Evolutionary conservation across 768 basidiomycete species (phyloP).

Genomic region (Lanmaoa rubissima): DNA sequence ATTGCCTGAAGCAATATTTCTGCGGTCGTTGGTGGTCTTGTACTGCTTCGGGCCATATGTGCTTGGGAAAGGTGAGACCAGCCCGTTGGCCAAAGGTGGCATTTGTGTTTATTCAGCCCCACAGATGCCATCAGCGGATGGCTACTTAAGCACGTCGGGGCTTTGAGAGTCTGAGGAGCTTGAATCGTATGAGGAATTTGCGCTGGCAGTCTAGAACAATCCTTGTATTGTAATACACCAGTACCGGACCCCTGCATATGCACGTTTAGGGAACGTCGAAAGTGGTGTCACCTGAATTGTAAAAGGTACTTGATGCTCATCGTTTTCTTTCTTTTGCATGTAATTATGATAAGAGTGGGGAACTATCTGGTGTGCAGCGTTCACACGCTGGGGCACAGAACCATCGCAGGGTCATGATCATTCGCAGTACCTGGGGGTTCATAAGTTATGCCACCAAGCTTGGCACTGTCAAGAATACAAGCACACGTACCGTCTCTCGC

Average conservation of each 20-base stretch:
- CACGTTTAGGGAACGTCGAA: not conserved
- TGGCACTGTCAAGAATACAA: not conserved
- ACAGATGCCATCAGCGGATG: slow-evolving; percentile 14
- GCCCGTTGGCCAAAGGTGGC: not conserved
- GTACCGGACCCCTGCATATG: not conserved
- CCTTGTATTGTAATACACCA: not conserved
- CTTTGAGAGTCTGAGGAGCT: not conserved
- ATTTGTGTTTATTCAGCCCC: not conserved
- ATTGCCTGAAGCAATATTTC: slow-evolving; percentile 8
- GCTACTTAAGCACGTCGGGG: slow-evolving; percentile 7
- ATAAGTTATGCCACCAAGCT: not conserved
- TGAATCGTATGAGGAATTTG: not conserved
- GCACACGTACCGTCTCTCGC: slow-evolving; percentile 69
- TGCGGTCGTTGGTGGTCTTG: slow-evolving; percentile 14
- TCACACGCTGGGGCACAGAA: not conserved
- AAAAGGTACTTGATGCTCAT: not conserved
- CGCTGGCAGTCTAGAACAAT: not conserved
- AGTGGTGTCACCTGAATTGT: not conserved
- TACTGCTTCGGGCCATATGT: slow-evolving; percentile 16
- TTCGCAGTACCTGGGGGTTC: slow-evolving; percentile 22
- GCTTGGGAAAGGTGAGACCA: slow-evolving; percentile 9
- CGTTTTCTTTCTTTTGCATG: not conserved
- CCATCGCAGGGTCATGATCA: not conserved
- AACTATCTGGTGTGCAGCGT: not conserved
- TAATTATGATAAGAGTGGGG: not conserved